Evolutionary conservation across 1,139 yeast genomes (phyloP).

Genomic region (Geotrichum klebahnii): DNA sequence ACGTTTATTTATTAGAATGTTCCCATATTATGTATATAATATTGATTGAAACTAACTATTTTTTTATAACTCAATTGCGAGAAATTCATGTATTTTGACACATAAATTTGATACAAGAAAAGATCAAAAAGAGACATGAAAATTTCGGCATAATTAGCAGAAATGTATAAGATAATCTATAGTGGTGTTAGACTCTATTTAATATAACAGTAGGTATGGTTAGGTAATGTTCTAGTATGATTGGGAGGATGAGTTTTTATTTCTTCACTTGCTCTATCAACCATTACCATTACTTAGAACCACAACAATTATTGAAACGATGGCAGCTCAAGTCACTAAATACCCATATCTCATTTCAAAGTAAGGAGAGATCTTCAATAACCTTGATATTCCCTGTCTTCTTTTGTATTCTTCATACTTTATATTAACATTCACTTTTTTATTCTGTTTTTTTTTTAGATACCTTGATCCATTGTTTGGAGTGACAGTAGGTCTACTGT

Average conservation of each 20-base stretch:
- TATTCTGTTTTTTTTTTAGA: conserved; percentile 6
- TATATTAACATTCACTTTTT: background rate
- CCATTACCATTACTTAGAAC: background rate
- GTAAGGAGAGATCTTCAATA: conserved; percentile 5
- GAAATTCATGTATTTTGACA: no score
- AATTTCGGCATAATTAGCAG: no score
- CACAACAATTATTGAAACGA: background rate
- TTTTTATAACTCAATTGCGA: background rate
- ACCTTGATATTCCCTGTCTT: background rate
- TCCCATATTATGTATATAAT: conserved; percentile 2
- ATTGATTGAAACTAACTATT: background rate
- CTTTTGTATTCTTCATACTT: background rate
- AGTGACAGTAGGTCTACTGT: conserved; percentile 19
- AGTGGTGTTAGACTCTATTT: background rate
- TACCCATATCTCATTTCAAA: conserved; percentile 23
- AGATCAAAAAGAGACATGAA: no score
- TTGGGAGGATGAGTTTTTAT: conserved; percentile 1
- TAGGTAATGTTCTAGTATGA: background rate
- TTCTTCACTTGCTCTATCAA: conserved; percentile 1
- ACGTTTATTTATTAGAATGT: conserved; percentile 8
- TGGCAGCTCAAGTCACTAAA: conserved; percentile 17
- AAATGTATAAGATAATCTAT: no score
- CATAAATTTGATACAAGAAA: no score
- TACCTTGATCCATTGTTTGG: conserved; percentile 22
- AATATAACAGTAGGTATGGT: background rate